phyloP scores from a whole-genome alignment of 768 basidiomycete species.

The Austroboletus festivus region DNA sequence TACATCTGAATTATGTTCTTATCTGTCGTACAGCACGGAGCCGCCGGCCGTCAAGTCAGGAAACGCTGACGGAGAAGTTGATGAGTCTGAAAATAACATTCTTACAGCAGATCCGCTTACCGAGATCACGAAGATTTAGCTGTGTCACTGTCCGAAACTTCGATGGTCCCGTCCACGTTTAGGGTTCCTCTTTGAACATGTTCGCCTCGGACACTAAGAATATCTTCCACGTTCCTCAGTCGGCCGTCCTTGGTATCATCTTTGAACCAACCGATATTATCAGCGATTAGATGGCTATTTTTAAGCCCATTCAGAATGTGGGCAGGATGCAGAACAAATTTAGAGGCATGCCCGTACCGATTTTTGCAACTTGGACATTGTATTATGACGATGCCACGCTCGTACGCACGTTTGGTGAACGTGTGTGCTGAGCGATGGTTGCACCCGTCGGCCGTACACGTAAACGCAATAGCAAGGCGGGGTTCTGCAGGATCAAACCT shows the following conservation, averaged over 20 bases:
- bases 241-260: conserved; percentile 73
- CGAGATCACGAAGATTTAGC: conserved; percentile 2
- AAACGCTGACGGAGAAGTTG: too few species aligned
- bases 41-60: too few species aligned
- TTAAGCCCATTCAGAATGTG: background rate
- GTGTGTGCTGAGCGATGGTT: conserved; percentile 80
- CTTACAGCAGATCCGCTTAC: conserved; percentile 6
- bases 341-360: conserved; percentile 47
- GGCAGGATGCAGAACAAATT: background rate
- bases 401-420: conserved; percentile 82
- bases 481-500: conserved; percentile 50
- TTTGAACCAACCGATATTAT: conserved; percentile 91
- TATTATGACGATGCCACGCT: conserved; percentile 84
- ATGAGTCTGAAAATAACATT: too few species aligned
- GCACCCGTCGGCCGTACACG: conserved; percentile 77
- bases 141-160: conserved; percentile 44
- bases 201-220: conserved; percentile 79
- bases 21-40: too few species aligned
- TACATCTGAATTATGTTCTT: too few species aligned
- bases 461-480: conserved; percentile 74
- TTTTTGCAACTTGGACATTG: conserved; percentile 90
- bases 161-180: conserved; percentile 51
- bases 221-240: conserved; percentile 76
- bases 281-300: conserved; percentile 77
- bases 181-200: conserved; percentile 52